Evolutionary conservation across 202 grass and related monocot genomes (phyloP), one percentile per base, ranked within the genome.

Genomic region (Schoenoplectus triqueter): DNA sequence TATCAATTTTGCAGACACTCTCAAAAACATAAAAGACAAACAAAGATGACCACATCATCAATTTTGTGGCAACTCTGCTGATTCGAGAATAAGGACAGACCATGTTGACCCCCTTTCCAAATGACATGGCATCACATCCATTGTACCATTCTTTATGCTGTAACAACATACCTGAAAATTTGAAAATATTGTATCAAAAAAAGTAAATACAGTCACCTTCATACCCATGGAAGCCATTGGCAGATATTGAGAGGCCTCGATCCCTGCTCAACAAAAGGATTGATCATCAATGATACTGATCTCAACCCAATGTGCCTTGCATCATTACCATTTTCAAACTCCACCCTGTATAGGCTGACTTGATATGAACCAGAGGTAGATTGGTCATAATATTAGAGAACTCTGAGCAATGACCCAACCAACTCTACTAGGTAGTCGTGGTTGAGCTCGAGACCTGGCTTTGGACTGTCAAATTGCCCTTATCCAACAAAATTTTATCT

Each of bases 31-130:
- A 59, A 1, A 60, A 60, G 14, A 60, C 57, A 60, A n/a, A 17
- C 15, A 60, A 60, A 60, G 57, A 17, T 14, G 15, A 60, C 57
- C 14, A n/a, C 57, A 60, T 60, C 57, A 60, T 60, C 15, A 60
- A 60, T 17, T 61, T 17, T 17, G 57, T 0, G 4, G 4, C 57
- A 61, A 61, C 57, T 61, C 57, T 61, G n/a, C 17, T 61, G 57
- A 15, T 14, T 61, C 3, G 5, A 90, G 20, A 62, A 54, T 13
- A 88, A 10, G 20, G 86, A 82, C 49, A 87, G 21, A 21, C 62
- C 62, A 64, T 64, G 62, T 64, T 8, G 62, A 64, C 18, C 62
- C 62, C 7, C n/a, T 8, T 21, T 64, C 19, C 18, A 64, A 64
- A 6, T 17, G 19, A 64, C 62, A 64, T 21, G 62, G 62, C 3